Evolutionary conservation across 345 rosid genomes (phyloP), one percentile per base, ranked within the genome.

Genomic region (Pugionium cornutum): DNA sequence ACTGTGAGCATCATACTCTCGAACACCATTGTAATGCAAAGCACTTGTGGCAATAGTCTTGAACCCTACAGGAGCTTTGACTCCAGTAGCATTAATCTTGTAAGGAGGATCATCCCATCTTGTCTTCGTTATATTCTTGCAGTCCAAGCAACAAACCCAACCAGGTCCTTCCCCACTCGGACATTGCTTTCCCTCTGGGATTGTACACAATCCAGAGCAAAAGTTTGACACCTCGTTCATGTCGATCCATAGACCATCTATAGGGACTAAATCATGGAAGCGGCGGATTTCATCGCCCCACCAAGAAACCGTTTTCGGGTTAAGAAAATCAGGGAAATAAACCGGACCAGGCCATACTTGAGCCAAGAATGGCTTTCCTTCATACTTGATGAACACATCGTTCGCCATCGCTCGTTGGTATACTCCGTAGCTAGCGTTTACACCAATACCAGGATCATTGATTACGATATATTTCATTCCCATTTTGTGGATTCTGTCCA

Each of bases 341-440:
- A 91, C 96, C 7, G 97, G 83, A 37, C 99, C 99, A 1, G 97
- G 99, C 99, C 97, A 94, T 10, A 91, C 99, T 79, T 94, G 99
- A 63, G 96, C 99, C 11, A 94, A 52, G 78, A 64, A 94, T 4
- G 92, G 92, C 69, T 91, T 83, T 7, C 95, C 97, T 4, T 79
- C 80, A 33, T 94, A 86, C 80, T 91, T 94, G 79, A 94, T 91
- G 71, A 94, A 94, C 49, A 94, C 92, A 45, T 91, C 96, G 5
- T 83, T 80, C 26, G 91, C 92, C 53, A 88, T 68, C 44, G 75
- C 99, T 80, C 99, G 76, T 53, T 85, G 88, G 75, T 84, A 84
- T 0, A 81, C 86, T 25, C 96, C 99, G 54, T 94, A 90, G 48
- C 80, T 77, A 9, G 86, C 62, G 75, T 94, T 94, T 34, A 94